Evolutionary conservation across 176 grass and related monocot species (phyloP).

Genomic region (Aegilops speltoides): DNA sequence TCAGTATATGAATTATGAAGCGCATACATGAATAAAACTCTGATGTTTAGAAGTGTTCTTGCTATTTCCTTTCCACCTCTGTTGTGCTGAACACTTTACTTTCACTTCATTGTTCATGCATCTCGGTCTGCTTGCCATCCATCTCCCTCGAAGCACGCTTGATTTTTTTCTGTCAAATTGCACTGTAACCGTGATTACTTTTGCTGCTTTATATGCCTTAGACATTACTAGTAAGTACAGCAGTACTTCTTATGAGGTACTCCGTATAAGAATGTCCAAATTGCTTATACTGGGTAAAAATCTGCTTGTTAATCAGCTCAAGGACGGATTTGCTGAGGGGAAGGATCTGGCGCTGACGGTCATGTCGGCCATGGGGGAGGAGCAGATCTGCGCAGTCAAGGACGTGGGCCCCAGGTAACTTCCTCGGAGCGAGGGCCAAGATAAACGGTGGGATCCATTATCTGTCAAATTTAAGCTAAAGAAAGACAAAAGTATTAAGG

Average conservation of each 20-base stretch:
- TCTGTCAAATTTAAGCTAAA: constrained; percentile 27
- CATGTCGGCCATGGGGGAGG: constrained; percentile 81
- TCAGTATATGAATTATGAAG: neutral
- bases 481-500: constrained; percentile 28
- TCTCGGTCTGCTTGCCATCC: neutral
- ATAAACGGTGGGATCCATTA: constrained; percentile 13
- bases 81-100: neutral
- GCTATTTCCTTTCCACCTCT: neutral
- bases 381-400: constrained; percentile 68
- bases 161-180: neutral
- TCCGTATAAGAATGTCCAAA: neutral
- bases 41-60: neutral
- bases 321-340: constrained; percentile 57
- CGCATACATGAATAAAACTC: neutral
- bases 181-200: neutral
- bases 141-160: neutral
- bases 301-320: constrained; percentile 48
- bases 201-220: neutral
- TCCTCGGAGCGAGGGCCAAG: neutral
- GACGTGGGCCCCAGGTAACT: constrained; percentile 70
- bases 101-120: neutral
- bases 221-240: neutral
- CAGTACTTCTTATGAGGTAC: neutral
- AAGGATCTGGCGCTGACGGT: constrained; percentile 67
- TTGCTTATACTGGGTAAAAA: neutral